Percentiles rank a stretch among this genome's conserved stretches.
Evolutionary conservation across 208 protist genomes (phyloP).

Genomic region (Trypanosomatidae sp.): DNA sequence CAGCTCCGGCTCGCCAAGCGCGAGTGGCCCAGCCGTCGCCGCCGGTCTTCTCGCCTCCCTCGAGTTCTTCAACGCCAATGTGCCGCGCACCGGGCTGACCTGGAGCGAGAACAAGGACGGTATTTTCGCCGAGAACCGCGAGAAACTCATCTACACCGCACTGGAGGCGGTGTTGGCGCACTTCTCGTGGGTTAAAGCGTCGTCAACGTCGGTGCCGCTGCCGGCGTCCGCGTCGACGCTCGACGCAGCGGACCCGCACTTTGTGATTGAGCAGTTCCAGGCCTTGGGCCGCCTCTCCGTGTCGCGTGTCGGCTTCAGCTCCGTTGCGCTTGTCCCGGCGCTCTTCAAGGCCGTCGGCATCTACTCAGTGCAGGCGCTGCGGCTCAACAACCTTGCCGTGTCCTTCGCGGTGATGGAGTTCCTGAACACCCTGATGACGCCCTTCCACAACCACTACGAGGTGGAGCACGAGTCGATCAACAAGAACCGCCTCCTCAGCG

Average conservation of each 20-base stretch:
- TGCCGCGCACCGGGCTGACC: conserved; percentile 75
- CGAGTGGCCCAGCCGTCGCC: not conserved
- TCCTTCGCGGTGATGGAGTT: conserved; percentile 87
- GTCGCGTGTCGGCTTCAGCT: conserved; percentile 87
- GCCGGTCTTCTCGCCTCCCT: conserved; percentile 26
- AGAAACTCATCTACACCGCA: conserved; percentile 83
- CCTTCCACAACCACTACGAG: conserved; percentile 94
- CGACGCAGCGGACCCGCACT: conserved; percentile 17
- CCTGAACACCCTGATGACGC: conserved; percentile 90
- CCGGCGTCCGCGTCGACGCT: not conserved
- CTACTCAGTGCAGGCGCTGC: conserved; percentile 62
- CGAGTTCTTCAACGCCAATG: conserved; percentile 90
- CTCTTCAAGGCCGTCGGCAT: conserved; percentile 60
- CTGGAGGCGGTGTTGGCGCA: conserved; percentile 62
- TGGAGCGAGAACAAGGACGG: conserved; percentile 88
- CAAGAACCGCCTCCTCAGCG: conserved; percentile 80
- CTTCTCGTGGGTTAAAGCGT: conserved; percentile 35
- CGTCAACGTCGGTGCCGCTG: not conserved
- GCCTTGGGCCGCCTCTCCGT: conserved; percentile 84
- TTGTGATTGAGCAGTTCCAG: conserved; percentile 67
- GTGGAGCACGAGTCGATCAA: conserved; percentile 84
- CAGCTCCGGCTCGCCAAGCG: not conserved
- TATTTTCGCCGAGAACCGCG: conserved; percentile 91
- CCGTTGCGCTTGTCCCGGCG: conserved; percentile 65
- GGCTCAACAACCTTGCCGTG: conserved; percentile 66